Evolutionary conservation across 1,284 basidiomycete species (phyloP).

Genomic region (Peniophora sp.): DNA sequence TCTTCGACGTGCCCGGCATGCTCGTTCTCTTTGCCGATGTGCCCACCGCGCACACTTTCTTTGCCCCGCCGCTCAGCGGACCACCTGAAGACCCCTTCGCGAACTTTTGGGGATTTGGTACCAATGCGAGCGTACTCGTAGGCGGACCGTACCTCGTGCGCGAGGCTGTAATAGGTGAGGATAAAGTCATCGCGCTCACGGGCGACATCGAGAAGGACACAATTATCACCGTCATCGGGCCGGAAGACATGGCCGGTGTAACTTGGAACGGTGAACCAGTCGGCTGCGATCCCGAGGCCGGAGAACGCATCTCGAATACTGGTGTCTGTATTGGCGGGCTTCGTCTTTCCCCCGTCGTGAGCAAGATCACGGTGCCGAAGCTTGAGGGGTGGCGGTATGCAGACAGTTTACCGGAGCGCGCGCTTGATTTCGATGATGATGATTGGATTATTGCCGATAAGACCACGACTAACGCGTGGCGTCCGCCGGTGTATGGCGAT

Average conservation of each 20-base stretch:
- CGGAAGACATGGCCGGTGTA: constrained; percentile 34
- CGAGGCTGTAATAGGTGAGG: constrained; percentile 31
- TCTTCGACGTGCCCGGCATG: constrained; percentile 60
- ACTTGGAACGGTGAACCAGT: constrained; percentile 65
- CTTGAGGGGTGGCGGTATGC: constrained; percentile 61
- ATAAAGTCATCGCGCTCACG: constrained; percentile 29
- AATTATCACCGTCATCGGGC: constrained; percentile 43
- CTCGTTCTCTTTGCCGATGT: constrained; percentile 62
- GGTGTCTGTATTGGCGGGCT: constrained; percentile 19
- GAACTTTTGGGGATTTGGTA: constrained; percentile 43
- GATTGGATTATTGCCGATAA: constrained; percentile 60
- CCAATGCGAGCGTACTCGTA: constrained; percentile 41
- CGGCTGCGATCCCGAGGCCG: constrained; percentile 22
- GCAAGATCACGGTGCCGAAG: constrained; percentile 21
- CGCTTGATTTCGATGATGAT: constrained; percentile 47
- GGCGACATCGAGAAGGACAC: constrained; percentile 40
- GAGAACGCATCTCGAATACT: constrained; percentile 7
- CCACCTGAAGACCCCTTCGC: constrained; percentile 18
- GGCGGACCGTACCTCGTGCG: constrained; percentile 51
- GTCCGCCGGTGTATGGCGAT: constrained; percentile 63
- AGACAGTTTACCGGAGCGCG: constrained; percentile 66
- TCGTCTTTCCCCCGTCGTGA: constrained; percentile 7
- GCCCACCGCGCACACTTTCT: constrained; percentile 49
- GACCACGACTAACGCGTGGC: constrained; percentile 62
- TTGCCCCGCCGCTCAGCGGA: constrained; percentile 36